phyloP scores from a whole-genome alignment of 75 land plant species.

The Azolla pinnata region DNA sequence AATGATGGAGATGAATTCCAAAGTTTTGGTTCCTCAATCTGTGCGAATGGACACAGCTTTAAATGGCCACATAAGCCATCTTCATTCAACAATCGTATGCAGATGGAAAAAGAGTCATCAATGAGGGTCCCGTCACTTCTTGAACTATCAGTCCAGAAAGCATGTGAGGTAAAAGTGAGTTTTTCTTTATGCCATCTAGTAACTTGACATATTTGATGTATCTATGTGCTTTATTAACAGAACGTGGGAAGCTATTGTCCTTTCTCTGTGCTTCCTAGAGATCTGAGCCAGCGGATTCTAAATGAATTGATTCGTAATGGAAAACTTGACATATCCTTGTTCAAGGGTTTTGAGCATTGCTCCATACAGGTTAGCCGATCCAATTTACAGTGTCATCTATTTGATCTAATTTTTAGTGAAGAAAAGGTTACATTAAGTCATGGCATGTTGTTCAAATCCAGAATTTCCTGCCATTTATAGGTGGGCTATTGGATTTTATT shows the following conservation, averaged over 20 bases:
- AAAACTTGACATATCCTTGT: constrained; percentile 29
- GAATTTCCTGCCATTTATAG: not conserved
- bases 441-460: not conserved
- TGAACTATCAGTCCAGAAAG: constrained; percentile 48
- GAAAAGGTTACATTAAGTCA: not conserved
- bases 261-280: constrained; percentile 74
- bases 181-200: not conserved
- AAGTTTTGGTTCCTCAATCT: constrained; percentile 27
- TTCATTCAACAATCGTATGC: constrained; percentile 18
- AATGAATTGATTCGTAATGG: constrained; percentile 65
- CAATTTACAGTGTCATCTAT: not conserved
- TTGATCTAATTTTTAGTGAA: not conserved
- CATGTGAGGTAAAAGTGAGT: constrained; percentile 43
- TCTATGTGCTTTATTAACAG: constrained; percentile 26
- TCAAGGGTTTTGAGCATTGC: constrained; percentile 74
- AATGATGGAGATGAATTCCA: constrained; percentile 38
- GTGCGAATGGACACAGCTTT: constrained; percentile 52
- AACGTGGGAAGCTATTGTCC: constrained; percentile 37
- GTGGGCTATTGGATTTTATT: not conserved
- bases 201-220: not conserved
- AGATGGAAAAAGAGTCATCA: constrained; percentile 6
- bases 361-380: constrained; percentile 60
- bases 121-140: constrained; percentile 54
- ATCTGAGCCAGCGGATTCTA: constrained; percentile 78
- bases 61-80: constrained; percentile 64